Evolutionary conservation across 164 flowering plant genomes (phyloP).

Genomic region (Cinnamomum micranthum): DNA sequence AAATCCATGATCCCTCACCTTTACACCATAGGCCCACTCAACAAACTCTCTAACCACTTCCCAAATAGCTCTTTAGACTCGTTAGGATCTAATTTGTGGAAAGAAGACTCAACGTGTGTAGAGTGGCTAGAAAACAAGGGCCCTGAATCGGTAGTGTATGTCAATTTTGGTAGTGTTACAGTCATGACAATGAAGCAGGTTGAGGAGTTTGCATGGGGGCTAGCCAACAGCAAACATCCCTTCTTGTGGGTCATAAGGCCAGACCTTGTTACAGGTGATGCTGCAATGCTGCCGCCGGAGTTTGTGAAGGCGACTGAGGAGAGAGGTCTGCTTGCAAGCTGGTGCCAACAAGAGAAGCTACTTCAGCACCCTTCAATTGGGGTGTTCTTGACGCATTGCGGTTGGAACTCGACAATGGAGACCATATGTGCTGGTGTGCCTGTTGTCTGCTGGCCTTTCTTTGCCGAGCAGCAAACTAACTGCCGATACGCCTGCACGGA

Average conservation of each 20-base stretch:
- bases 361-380: conserved; percentile 13
- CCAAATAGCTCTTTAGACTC: neutral
- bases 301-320: conserved; percentile 8
- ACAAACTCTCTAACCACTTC: conserved; percentile 1
- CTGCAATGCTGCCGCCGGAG: conserved; percentile 15
- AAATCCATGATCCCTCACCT: neutral
- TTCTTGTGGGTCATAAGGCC: conserved; percentile 56
- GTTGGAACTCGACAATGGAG: conserved; percentile 22
- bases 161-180: conserved; percentile 39
- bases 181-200: conserved; percentile 26
- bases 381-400: conserved; percentile 15
- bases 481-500: conserved; percentile 6
- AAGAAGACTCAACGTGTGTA: conserved; percentile 26
- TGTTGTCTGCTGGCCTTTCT: conserved; percentile 13
- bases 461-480: conserved; percentile 14
- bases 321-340: conserved; percentile 17
- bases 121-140: conserved; percentile 32
- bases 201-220: conserved; percentile 45
- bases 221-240: conserved; percentile 27
- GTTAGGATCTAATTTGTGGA: conserved; percentile 25
- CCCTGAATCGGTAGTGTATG: conserved; percentile 27
- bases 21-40: conserved; percentile 33
- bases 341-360: conserved; percentile 18
- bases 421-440: conserved; percentile 16
- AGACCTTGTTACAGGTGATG: conserved; percentile 40